Conservation (phyloP, 768 basidiomycete genomes). For the Mycena indigotica region DNA sequence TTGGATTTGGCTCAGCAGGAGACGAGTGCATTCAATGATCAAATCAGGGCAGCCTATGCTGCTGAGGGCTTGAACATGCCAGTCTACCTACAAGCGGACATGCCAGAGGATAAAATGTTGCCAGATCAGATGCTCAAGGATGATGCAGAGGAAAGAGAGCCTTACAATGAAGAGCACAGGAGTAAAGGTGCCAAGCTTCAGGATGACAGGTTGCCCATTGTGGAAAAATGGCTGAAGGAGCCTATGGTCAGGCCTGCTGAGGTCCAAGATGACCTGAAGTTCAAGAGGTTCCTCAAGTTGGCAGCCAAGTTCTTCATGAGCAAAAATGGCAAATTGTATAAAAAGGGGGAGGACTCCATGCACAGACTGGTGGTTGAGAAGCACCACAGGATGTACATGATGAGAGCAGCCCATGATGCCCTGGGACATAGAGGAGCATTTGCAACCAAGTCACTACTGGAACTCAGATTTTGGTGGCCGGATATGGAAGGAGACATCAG, state of each 20-base stretch:
- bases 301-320: background rate
- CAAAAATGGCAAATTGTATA: background rate
- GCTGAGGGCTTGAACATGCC: constrained; percentile 1
- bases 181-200: background rate
- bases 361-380: constrained; percentile 4
- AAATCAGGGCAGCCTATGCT: background rate
- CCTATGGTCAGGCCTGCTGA: background rate
- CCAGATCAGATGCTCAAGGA: constrained; percentile 2
- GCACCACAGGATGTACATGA: constrained; percentile 15
- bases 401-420: constrained; percentile 19
- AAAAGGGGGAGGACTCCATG: background rate
- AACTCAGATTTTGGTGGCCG: constrained; percentile 27
- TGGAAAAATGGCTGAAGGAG: background rate
- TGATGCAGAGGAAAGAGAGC: constrained; percentile 1
- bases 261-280: background rate
- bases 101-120: background rate
- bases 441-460: constrained; percentile 2
- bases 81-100: constrained; percentile 1
- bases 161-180: constrained; percentile 8
- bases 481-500: constrained; percentile 27
- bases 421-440: constrained; percentile 21
- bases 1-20: background rate
- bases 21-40: background rate
- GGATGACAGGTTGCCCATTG: background rate
- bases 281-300: background rate